Base-by-base conservation (phyloP, 345 rosid species). In the Lumnitzera racemosa region DNA sequence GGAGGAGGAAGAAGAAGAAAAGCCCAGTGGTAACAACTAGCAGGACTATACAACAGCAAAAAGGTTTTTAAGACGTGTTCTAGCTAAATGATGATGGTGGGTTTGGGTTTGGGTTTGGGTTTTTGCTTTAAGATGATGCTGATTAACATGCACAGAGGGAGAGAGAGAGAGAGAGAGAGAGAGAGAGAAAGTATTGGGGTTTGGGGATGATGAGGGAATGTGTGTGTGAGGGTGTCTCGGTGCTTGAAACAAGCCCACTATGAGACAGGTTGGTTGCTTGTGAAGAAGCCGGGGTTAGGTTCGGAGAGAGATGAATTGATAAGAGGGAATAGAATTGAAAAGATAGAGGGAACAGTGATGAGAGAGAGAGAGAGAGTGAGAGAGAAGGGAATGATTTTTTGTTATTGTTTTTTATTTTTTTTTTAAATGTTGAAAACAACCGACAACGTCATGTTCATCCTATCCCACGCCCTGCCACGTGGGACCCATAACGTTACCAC, bases 361-460 rank as follows among this genome's bases (percentile, higher is more conserved):
- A 62, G 71, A 71, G 54, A 46, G 15, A 56, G 31, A 27, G 29
- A 27, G 29, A 27, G 4, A 27, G n/a, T n/a, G 29, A 27, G 29
- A 27, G 29, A 27, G 29, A 27, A 4, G 29, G 29, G 4, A 4
- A 4, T 2, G 29, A 27, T 27, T 27, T 0, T 24, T 13, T 12
- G 13, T 23, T 46, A 8, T 58, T 49, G 24, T 41, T 53, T 23
- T n/a, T 14, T 23, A 0, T 24, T 11, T 1, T 14, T 41, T 49
- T 57, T 51, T 64, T 59, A 27, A 49, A 52, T 27, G 27, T 20
- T 2, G 20, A 29, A 80, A 84, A 82, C 77, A 75, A 82, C 96
- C 98, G 96, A 89, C 98, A 92, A 77, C 70, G 98, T 83, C 98
- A 92, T 87, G 96, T 89, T 92, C 94, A 81, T 70, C 90, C 80